Evolutionary conservation across 257 asterid species (phyloP).

Genomic region (Apocynum venetum): DNA sequence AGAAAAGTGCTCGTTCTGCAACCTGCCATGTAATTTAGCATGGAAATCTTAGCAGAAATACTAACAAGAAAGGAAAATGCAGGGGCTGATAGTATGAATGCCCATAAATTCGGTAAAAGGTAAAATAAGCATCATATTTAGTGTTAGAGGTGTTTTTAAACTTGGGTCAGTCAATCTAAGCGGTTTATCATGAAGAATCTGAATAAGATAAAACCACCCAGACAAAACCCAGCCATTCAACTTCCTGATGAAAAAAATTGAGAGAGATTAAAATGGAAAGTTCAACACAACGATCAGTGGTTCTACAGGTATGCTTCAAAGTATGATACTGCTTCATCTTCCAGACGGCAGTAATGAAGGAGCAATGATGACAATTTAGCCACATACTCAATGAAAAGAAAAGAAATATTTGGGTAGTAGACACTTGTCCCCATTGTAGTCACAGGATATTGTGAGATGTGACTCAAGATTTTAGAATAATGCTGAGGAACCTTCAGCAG

Average conservation of each 20-base stretch:
- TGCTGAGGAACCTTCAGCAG: not conserved
- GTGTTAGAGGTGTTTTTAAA: not conserved
- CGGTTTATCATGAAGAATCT: not conserved
- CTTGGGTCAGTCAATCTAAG: not conserved
- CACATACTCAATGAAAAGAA: not conserved
- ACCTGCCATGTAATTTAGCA: conserved; percentile 48
- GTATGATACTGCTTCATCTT: not conserved
- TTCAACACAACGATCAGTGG: not conserved
- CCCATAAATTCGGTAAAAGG: not conserved
- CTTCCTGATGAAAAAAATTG: not conserved
- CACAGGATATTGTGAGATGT: not conserved
- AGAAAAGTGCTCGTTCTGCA: conserved; percentile 88
- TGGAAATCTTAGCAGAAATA: conserved; percentile 1
- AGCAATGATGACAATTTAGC: not conserved
- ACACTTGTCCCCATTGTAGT: not conserved
- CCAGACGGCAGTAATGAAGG: not conserved
- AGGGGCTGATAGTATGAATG: not conserved
- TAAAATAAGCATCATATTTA: not conserved
- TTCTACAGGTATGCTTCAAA: no score
- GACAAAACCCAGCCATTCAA: not conserved
- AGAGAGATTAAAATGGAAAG: not conserved
- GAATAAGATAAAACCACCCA: not conserved
- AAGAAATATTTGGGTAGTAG: not conserved
- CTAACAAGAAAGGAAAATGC: not conserved
- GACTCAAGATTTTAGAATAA: not conserved